These are phyloP conservation scores for Boletus speciosus DNA, from an alignment of 768 basidiomycete genomes.

Conservation along the genomic window DNA sequence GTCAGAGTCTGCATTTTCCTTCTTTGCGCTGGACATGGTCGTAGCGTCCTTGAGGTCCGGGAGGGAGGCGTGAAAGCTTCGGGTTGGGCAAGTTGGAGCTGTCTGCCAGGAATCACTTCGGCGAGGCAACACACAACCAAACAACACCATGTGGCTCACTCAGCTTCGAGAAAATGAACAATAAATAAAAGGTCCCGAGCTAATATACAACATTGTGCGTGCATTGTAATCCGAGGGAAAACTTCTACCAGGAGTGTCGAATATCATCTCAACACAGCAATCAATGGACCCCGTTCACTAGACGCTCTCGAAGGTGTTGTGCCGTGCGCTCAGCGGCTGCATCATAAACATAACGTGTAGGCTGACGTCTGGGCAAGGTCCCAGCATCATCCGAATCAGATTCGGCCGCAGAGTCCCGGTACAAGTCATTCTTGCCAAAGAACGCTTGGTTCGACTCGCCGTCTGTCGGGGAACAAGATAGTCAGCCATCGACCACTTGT, in stretches of 20 bases:
- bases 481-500: neutral
- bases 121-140: constrained; percentile 22
- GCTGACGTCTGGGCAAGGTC: constrained; percentile 39
- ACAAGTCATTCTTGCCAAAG: constrained; percentile 38
- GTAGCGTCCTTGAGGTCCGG: neutral
- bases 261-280: constrained; percentile 6
- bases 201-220: constrained; percentile 26
- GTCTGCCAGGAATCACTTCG: neutral
- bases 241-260: constrained; percentile 6
- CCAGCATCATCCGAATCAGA: constrained; percentile 49
- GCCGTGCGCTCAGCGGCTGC: constrained; percentile 81
- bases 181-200: constrained; percentile 25
- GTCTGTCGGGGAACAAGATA: constrained; percentile 11
- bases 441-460: constrained; percentile 59
- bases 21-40: constrained; percentile 24
- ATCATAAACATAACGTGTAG: constrained; percentile 83
- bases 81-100: constrained; percentile 4
- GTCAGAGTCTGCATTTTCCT: constrained; percentile 37
- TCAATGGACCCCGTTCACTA: constrained; percentile 50
- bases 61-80: neutral
- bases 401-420: constrained; percentile 36
- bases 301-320: constrained; percentile 49
- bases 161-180: neutral
- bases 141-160: constrained; percentile 17
- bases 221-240: constrained; percentile 12